Evolutionary conservation across 768 basidiomycete genomes (phyloP).

Genomic region (Hemileccinum rubropunctum): DNA sequence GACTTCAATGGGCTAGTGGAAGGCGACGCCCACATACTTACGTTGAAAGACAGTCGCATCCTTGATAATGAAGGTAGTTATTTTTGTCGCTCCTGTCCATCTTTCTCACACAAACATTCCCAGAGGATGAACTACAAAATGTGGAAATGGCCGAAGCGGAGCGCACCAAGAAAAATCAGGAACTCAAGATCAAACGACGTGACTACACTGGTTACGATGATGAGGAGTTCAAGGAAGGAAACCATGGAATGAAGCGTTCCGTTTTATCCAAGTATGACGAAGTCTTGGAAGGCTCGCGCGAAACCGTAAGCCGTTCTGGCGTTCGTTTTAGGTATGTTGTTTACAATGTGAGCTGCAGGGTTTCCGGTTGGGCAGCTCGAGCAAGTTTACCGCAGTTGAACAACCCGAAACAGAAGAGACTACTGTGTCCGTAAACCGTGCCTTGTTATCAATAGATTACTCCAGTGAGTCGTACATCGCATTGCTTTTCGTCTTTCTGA

Average conservation of each 20-base stretch:
- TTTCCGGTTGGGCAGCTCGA: conserved; percentile 78
- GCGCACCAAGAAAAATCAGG: conserved; percentile 70
- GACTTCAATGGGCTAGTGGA: conserved; percentile 90
- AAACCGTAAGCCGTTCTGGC: conserved; percentile 48
- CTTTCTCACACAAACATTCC: neutral
- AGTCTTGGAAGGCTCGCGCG: conserved; percentile 70
- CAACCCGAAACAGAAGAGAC: conserved; percentile 48
- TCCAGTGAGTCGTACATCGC: conserved; percentile 56
- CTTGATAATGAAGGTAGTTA: conserved; percentile 86
- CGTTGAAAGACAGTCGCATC: conserved; percentile 93
- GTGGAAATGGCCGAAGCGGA: conserved; percentile 92
- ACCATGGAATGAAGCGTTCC: conserved; percentile 75
- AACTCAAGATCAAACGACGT: conserved; percentile 82
- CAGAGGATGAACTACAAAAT: conserved; percentile 98
- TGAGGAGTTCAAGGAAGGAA: conserved; percentile 81
- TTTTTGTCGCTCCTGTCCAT: neutral
- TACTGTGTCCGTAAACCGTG: conserved; percentile 68
- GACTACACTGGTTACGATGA: conserved; percentile 97
- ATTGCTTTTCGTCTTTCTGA: conserved; percentile 5
- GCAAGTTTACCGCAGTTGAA: conserved; percentile 35
- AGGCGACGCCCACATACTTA: conserved; percentile 93
- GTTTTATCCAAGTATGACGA: conserved; percentile 94
- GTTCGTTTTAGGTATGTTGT: neutral
- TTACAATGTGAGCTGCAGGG: conserved; percentile 47
- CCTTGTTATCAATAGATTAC: conserved; percentile 84